Percentiles rank a stretch among this genome's conserved stretches.
These are phyloP conservation scores for Miscanthus lutarioriparius DNA, from an alignment of 176 grass and related monocot species.

Conservation along the genomic window DNA sequence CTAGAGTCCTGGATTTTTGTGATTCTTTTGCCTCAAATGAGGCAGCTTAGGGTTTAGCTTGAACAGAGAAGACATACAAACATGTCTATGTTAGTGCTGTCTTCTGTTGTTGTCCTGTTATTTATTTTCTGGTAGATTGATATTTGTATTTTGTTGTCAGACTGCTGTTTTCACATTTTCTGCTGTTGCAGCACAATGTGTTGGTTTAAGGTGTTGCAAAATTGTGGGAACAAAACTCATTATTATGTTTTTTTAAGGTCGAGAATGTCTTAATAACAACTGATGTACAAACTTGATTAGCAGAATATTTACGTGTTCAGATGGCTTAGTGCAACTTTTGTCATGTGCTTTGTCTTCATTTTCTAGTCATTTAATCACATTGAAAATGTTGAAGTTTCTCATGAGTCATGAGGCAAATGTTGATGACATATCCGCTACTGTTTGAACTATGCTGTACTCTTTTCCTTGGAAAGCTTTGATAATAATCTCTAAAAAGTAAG, in stretches of 20 bases:
- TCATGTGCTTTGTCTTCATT: neutral
- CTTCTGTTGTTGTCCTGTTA: neutral
- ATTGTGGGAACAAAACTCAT: neutral
- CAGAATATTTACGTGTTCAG: neutral
- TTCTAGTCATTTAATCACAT: neutral
- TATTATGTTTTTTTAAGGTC: neutral
- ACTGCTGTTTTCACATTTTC: neutral
- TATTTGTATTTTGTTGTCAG: neutral
- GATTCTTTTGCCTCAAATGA: neutral
- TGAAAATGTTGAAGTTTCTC: neutral
- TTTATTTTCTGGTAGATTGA: neutral
- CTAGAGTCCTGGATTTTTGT: neutral
- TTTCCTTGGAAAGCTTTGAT: neutral
- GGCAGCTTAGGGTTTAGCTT: neutral
- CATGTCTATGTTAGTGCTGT: neutral
- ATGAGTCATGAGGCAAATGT: neutral
- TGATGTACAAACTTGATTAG: neutral
- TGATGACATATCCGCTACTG: neutral
- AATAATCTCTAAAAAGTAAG: neutral
- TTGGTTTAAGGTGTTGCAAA: neutral
- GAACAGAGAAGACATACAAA: neutral
- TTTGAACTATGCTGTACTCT: neutral
- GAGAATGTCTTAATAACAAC: neutral
- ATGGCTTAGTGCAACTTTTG: neutral
- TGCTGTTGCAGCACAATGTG: neutral